A percentile compares a stretch with the other conserved stretches of the same genome.
Conservation (phyloP, 2,329 filamentous ascomycete genomes). For the Coleophoma crateriformis region DNA sequence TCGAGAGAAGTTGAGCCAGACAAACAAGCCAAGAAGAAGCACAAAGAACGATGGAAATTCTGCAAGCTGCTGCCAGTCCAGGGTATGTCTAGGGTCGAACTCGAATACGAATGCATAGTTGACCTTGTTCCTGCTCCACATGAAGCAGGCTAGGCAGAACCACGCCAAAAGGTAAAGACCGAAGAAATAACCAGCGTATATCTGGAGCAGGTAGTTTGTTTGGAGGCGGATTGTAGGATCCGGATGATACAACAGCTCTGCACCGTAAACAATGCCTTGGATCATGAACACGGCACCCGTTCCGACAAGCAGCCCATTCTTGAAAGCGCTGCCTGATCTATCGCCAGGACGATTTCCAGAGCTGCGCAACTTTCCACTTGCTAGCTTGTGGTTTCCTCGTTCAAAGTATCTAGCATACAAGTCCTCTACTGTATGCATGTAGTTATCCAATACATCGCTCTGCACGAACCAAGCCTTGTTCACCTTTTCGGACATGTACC, state of each 20-base stretch:
- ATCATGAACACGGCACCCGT: slow-evolving; percentile 58
- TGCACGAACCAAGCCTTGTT: slow-evolving; percentile 84
- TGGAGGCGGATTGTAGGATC: slow-evolving; percentile 41
- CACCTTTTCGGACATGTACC: slow-evolving; percentile 86
- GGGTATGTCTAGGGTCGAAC: slow-evolving; percentile 77
- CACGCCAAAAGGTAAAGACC: slow-evolving; percentile 72
- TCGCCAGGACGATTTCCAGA: slow-evolving; percentile 53
- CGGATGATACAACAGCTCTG: slow-evolving; percentile 40
- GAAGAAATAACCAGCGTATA: slow-evolving; percentile 73
- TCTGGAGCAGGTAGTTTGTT: slow-evolving; percentile 66
- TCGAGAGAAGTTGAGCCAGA: slow-evolving; percentile 84
- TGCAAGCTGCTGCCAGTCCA: slow-evolving; percentile 85
- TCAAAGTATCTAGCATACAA: slow-evolving; percentile 92
- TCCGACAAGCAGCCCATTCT: slow-evolving; percentile 59
- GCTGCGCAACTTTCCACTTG: slow-evolving; percentile 75
- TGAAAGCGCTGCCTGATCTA: slow-evolving; percentile 48
- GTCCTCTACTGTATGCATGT: slow-evolving; percentile 77
- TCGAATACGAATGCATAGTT: slow-evolving; percentile 98
- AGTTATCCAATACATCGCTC: slow-evolving; percentile 72
- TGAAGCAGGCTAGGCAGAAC: slow-evolving; percentile 79
- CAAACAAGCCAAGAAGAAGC: slow-evolving; percentile 69
- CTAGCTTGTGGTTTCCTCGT: slow-evolving; percentile 83
- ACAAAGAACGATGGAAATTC: slow-evolving; percentile 85
- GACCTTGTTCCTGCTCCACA: slow-evolving; percentile 81
- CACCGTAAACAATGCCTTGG: slow-evolving; percentile 56